Conservation (phyloP, 2,329 filamentous ascomycete species). For the Fusarium globosum region DNA sequence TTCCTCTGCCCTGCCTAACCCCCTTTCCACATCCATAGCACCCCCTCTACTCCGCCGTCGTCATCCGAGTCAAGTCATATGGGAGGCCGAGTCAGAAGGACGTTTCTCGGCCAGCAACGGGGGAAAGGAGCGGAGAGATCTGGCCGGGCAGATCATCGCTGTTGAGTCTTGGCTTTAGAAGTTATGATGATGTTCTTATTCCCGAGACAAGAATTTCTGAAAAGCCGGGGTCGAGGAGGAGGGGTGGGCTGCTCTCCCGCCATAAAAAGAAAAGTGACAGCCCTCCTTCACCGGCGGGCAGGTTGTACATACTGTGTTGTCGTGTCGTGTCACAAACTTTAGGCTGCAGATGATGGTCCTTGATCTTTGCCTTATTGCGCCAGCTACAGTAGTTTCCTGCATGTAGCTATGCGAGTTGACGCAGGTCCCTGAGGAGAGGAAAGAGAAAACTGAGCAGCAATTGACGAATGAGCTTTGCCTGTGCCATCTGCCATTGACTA, state of each 20-base stretch:
- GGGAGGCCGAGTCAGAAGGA: conserved; percentile 44
- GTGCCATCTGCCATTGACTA: conserved; percentile 11
- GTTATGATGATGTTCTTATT: conserved; percentile 18
- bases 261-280: conserved; percentile 27
- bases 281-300: conserved; percentile 21
- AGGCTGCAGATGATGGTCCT: conserved; percentile 25
- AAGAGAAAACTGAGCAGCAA: conserved; percentile 47
- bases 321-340: conserved; percentile 31
- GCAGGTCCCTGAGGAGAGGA: conserved; percentile 44
- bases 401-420: conserved; percentile 31
- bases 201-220: conserved; percentile 7
- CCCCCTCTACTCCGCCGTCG: conserved; percentile 33
- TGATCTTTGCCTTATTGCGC: conserved; percentile 36
- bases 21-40: conserved; percentile 27
- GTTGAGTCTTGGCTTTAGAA: background rate
- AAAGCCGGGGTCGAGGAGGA: conserved; percentile 10
- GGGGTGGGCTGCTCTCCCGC: conserved; percentile 26
- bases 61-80: conserved; percentile 47
- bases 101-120: conserved; percentile 38
- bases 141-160: background rate
- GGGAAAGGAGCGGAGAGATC: conserved; percentile 3
- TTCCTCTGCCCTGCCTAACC: conserved; percentile 17
- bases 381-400: conserved; percentile 36
- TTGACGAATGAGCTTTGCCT: conserved; percentile 40
- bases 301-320: conserved; percentile 17